Base-by-base conservation (phyloP, 2,329 filamentous ascomycete species). In the Colletotrichum sp. region DNA sequence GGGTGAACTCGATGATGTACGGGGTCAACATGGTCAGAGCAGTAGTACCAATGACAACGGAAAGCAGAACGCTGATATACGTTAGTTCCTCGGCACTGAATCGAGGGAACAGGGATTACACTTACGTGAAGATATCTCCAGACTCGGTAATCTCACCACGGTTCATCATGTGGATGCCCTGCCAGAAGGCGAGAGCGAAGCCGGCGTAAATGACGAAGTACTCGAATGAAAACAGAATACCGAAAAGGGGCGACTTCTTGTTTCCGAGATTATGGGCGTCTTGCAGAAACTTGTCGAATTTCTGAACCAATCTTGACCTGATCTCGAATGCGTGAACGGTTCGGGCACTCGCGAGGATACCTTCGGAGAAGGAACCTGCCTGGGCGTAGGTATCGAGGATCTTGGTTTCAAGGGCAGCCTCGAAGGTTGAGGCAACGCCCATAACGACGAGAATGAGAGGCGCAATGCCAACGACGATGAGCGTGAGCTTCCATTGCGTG, bases 121-220 rank as follows among this genome's bases (percentile, higher is more conserved):
- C 82, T 65, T 74, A 84, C 82, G 82, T 86, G 39, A 88, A 85
- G 32, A 88, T 84, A 13, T 82, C 80, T 13, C 86, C 86, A 7
- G 83, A 80, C 9, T 82, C 78, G 2, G 77, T 52, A 30, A 88
- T 84, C 69, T 86, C 84, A 15, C 85, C 85, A 2, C 79, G 79
- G 12, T 81, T 79, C 18, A 84, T 79, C 81, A 88, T 83, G 32
- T 79, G 80, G 43, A 87, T 79, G 10, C 86, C 87, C 72, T 87
- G 86, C 86, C 86, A 88, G 68, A 88, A 88, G 9, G 85, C 84
- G 7, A 88, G 81, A 3, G 83, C 85, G 61, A 86, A 86, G 12
- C 86, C 86, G 2, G 84, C 79, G 52, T 86, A 87, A 61, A 87
- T 84, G 72, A 86, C 82, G 63, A 82, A 83, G 68, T 86, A 87